Percentiles rank a stretch among this genome's conserved stretches.
Evolutionary conservation across 257 asterid species (phyloP).

Genomic region (Datura wrightii): DNA sequence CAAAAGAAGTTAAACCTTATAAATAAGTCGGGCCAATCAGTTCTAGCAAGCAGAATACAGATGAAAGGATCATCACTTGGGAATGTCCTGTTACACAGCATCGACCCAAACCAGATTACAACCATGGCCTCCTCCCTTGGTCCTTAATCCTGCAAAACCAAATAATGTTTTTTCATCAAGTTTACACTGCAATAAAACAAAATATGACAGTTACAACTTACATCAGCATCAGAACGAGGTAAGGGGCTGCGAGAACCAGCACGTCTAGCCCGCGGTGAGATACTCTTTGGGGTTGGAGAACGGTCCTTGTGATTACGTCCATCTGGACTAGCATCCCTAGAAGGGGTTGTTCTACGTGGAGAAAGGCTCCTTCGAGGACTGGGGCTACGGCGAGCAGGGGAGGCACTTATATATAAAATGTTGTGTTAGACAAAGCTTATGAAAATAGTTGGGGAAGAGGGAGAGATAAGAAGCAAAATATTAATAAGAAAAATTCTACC

Average conservation of each 20-base stretch:
- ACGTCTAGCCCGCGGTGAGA: conserved; percentile 72
- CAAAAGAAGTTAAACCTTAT: conserved; percentile 59
- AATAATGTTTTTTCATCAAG: not conserved
- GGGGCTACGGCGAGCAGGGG: conserved; percentile 76
- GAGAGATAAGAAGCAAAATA: not conserved
- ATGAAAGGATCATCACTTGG: conserved; percentile 43
- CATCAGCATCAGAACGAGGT: conserved; percentile 86
- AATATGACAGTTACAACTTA: conserved; percentile 41
- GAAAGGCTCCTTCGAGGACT: conserved; percentile 78
- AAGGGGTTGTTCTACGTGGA: conserved; percentile 60
- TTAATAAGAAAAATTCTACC: conserved; percentile 45
- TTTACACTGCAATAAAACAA: not conserved
- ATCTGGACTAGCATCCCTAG: conserved; percentile 76
- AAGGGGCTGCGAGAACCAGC: conserved; percentile 72
- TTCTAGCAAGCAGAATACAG: conserved; percentile 56
- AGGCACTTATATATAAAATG: conserved; percentile 54
- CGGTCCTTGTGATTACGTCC: conserved; percentile 52
- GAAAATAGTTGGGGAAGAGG: not conserved
- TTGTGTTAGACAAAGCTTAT: conserved; percentile 15
- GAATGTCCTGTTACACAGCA: conserved; percentile 34
- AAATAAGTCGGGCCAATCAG: conserved; percentile 41
- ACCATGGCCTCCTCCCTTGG: conserved; percentile 32
- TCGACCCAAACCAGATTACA: conserved; percentile 25
- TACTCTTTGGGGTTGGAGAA: conserved; percentile 65
- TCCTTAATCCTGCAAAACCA: conserved; percentile 50